Evolutionary conservation across 805 yeast species (phyloP).

Genomic region (Peterozyma toletana): DNA sequence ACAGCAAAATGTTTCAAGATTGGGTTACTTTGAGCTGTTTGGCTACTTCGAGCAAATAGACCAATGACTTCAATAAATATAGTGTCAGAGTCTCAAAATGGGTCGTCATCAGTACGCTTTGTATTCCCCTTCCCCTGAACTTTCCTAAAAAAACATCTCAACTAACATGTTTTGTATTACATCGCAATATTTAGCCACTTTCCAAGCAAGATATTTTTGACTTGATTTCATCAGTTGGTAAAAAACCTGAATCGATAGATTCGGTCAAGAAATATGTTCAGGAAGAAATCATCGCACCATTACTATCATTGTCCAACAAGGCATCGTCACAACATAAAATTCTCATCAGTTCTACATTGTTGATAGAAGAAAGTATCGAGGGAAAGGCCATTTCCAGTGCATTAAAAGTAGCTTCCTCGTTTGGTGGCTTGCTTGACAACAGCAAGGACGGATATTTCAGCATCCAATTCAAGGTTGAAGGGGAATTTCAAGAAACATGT

Average conservation of each 20-base stretch:
- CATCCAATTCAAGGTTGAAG: slow-evolving; percentile 14
- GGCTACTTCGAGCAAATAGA: too few species aligned
- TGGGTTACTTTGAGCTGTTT: too few species aligned
- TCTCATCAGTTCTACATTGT: slow-evolving; percentile 1
- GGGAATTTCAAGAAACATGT: not conserved
- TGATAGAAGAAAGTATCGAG: not conserved
- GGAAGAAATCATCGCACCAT: not conserved
- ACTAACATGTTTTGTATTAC: too few species aligned
- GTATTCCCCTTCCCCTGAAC: too few species aligned
- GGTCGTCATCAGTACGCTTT: too few species aligned
- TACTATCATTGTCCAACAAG: not conserved
- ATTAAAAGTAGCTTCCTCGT: not conserved
- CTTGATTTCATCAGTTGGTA: too few species aligned
- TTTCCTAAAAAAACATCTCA: too few species aligned
- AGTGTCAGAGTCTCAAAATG: too few species aligned
- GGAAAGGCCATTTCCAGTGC: not conserved
- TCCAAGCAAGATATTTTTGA: too few species aligned
- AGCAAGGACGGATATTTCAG: slow-evolving; percentile 29
- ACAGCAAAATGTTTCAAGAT: too few species aligned
- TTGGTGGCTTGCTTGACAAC: slow-evolving; percentile 33
- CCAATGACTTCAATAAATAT: too few species aligned
- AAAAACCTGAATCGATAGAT: not conserved
- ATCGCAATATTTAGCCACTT: too few species aligned
- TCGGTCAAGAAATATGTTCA: not conserved
- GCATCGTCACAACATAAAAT: slow-evolving; percentile 6